Evolutionary conservation across 352 stramenopile species (phyloP).

Genomic region (Phytophthora crassamura): DNA sequence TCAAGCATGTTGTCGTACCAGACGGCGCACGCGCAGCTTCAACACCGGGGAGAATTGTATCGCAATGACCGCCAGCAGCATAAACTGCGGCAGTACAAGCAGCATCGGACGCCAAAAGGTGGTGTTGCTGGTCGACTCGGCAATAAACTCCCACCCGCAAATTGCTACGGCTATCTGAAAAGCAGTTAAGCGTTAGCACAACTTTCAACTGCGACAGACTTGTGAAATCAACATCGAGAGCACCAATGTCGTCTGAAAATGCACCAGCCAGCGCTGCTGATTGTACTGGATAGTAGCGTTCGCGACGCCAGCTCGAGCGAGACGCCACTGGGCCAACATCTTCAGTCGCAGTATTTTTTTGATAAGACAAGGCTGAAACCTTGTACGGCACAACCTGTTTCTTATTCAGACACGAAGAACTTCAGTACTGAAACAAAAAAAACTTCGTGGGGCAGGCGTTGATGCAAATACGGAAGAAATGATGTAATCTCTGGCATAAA

Average conservation of each 20-base stretch:
- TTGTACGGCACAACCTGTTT: too few relatives aligned
- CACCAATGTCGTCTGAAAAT: constrained; percentile 17
- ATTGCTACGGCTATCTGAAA: constrained; percentile 12
- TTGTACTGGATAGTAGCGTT: constrained; percentile 7
- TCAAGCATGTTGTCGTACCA: too few relatives aligned
- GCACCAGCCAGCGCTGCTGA: constrained; percentile 7
- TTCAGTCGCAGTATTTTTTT: neutral
- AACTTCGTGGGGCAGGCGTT: too few relatives aligned
- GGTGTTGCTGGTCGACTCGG: constrained; percentile 5
- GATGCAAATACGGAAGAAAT: too few relatives aligned
- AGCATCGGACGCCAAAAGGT: neutral
- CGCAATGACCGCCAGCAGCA: constrained; percentile 13
- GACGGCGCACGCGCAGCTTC: too few relatives aligned
- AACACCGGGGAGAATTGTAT: constrained; percentile 13
- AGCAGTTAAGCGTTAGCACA: neutral
- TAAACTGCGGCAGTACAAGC: constrained; percentile 23
- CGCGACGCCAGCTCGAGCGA: neutral
- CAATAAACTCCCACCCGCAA: constrained; percentile 30
- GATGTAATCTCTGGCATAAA: too few relatives aligned
- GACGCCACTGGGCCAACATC: constrained; percentile 11
- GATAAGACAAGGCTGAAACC: too few relatives aligned
- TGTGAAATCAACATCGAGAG: neutral
- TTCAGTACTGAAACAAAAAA: too few relatives aligned
- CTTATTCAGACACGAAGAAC: too few relatives aligned
- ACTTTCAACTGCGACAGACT: neutral